Conservation (phyloP, 1,284 basidiomycete genomes). For the Coniferiporia weirii region DNA sequence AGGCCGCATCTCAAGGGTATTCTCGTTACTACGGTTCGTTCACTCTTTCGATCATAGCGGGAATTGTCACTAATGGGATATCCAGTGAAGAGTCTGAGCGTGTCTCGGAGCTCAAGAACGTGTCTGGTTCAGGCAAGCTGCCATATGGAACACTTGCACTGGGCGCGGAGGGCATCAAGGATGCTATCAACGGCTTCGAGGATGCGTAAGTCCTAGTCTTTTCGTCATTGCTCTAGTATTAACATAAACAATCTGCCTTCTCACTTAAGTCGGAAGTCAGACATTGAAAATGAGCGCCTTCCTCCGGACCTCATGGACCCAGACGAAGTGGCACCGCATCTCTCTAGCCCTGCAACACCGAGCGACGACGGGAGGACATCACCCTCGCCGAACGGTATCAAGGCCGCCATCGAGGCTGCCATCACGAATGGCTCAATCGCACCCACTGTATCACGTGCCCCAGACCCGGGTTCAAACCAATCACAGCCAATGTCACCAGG, state of each 20-base stretch:
- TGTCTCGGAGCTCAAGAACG: conserved; percentile 93
- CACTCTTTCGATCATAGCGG: neutral
- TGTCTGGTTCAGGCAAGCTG: conserved; percentile 73
- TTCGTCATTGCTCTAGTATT: neutral
- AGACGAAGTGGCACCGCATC: conserved; percentile 44
- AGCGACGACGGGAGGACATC: conserved; percentile 40
- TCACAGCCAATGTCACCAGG: conserved; percentile 28
- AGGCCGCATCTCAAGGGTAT: conserved; percentile 93
- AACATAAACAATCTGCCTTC: neutral
- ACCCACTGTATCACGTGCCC: conserved; percentile 28
- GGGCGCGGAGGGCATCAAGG: conserved; percentile 94
- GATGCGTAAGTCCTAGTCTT: conserved; percentile 71
- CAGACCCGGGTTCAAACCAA: conserved; percentile 16
- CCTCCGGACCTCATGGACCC: conserved; percentile 95
- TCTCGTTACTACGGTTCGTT: conserved; percentile 86
- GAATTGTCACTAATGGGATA: conserved; percentile 2
- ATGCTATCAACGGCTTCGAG: conserved; percentile 90
- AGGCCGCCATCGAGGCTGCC: conserved; percentile 45
- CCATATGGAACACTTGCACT: conserved; percentile 86
- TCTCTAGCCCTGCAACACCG: conserved; percentile 47
- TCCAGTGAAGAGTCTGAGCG: conserved; percentile 94
- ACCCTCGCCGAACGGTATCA: conserved; percentile 49
- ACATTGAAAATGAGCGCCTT: conserved; percentile 97
- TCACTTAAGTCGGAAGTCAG: conserved; percentile 77
- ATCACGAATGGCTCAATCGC: conserved; percentile 36